phyloP scores from a whole-genome alignment of 1,284 basidiomycete genomes.

The Phylloboletellus chloephorus region DNA sequence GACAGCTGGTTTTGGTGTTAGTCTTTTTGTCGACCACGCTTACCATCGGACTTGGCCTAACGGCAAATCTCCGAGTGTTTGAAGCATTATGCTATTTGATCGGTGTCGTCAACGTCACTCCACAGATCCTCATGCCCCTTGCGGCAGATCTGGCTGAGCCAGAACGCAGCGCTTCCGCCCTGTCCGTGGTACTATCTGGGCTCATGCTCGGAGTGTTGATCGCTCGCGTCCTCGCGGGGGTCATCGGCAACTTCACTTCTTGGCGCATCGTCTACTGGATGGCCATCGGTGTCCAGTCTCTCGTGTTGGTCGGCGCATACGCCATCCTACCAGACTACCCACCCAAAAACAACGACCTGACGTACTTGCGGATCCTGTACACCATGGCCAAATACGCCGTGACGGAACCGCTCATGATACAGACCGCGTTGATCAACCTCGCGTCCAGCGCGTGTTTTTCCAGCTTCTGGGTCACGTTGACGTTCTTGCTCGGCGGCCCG shows the following conservation, averaged over 20 bases:
- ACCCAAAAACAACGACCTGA: constrained; percentile 52
- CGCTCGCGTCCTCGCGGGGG: constrained; percentile 62
- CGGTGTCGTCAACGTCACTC: constrained; percentile 51
- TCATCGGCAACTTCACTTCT: constrained; percentile 55
- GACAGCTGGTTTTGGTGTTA: constrained; percentile 48
- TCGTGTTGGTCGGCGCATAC: constrained; percentile 51
- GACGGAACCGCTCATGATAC: constrained; percentile 66
- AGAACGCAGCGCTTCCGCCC: constrained; percentile 53
- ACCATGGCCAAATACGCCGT: constrained; percentile 64
- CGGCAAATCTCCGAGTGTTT: constrained; percentile 45
- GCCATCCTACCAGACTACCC: constrained; percentile 66
- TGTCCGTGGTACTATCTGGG: constrained; percentile 65
- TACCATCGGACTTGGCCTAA: constrained; percentile 53
- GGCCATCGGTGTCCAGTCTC: constrained; percentile 51
- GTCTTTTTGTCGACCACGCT: constrained; percentile 44
- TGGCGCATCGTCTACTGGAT: constrained; percentile 68
- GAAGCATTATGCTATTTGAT: constrained; percentile 54
- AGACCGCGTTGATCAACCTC: constrained; percentile 53
- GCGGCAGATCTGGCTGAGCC: constrained; percentile 63
- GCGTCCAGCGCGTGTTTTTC: constrained; percentile 54
- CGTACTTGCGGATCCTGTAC: constrained; percentile 56
- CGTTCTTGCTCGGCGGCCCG: constrained; percentile 61
- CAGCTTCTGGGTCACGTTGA: constrained; percentile 68
- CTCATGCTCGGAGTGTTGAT: constrained; percentile 67
- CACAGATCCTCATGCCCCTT: constrained; percentile 58